phyloP scores from a whole-genome alignment of 805 yeast species.

The Candida manassasensis region DNA sequence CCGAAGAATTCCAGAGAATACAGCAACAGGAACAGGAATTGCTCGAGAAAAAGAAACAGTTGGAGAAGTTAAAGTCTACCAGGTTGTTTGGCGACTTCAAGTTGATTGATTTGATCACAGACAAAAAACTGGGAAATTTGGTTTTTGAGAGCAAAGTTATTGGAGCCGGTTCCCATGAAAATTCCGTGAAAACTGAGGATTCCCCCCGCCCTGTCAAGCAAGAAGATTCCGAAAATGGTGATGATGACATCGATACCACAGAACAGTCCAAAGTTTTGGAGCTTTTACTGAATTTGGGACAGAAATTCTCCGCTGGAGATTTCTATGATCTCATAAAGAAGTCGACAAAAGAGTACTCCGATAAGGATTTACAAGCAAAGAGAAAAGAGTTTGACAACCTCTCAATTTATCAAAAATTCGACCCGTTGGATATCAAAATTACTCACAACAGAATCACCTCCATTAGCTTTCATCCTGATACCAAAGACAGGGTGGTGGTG shows the following conservation, averaged over 20 bases:
- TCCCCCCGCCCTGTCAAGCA: constrained; percentile 6
- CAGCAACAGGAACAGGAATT: constrained; percentile 34
- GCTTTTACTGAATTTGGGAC: constrained; percentile 38
- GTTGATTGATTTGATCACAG: constrained; percentile 53
- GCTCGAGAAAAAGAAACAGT: constrained; percentile 30
- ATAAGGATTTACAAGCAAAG: constrained; percentile 40
- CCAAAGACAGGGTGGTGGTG: constrained; percentile 54
- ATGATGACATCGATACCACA: constrained; percentile 7
- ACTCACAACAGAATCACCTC: constrained; percentile 70
- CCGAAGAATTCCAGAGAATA: constrained; percentile 32
- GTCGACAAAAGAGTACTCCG: constrained; percentile 18
- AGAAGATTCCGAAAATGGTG: constrained; percentile 7
- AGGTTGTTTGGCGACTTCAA: constrained; percentile 64
- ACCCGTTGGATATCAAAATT: constrained; percentile 67
- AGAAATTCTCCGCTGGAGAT: constrained; percentile 63
- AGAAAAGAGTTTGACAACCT: constrained; percentile 53
- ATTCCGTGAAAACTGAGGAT: constrained; percentile 7
- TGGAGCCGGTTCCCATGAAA: no score
- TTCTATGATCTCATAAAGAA: constrained; percentile 51
- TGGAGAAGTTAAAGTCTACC: constrained; percentile 48
- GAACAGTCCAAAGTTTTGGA: constrained; percentile 27
- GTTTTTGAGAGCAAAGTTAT: constrained; percentile 27
- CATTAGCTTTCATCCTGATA: constrained; percentile 72
- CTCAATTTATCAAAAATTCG: constrained; percentile 49
- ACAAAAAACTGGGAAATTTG: constrained; percentile 32